Percentiles rank a stretch among this genome's conserved stretches.
Evolutionary conservation across 441 rosid genomes (phyloP).

Genomic region (Arabidopsis hybrid): DNA sequence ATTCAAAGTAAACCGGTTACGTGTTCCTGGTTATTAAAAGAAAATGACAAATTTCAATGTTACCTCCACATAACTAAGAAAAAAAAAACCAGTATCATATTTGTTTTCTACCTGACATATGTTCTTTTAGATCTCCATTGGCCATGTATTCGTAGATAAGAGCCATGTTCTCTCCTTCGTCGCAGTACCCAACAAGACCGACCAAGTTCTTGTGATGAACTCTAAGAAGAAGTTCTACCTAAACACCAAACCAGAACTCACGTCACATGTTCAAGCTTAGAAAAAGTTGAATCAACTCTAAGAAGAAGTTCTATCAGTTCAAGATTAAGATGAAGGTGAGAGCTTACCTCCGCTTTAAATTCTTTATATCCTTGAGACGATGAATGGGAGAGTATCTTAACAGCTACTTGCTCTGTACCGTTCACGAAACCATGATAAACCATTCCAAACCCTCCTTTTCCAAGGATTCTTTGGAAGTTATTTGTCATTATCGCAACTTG

Average conservation of each 20-base stretch:
- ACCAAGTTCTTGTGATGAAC: constrained; percentile 46
- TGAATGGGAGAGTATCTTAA: constrained; percentile 50
- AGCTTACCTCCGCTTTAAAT: constrained; percentile 53
- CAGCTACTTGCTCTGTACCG: constrained; percentile 47
- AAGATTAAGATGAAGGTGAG: neutral
- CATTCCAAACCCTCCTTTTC: constrained; percentile 55
- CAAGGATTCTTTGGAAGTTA: constrained; percentile 47
- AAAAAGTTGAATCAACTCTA: neutral
- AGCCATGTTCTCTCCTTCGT: constrained; percentile 46
- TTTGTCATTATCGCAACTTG: constrained; percentile 47
- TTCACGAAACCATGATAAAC: constrained; percentile 50
- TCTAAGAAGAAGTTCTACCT: constrained; percentile 17
- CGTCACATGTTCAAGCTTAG: neutral
- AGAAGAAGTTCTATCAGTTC: neutral
- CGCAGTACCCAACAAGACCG: constrained; percentile 52
- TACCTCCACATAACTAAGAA: no score
- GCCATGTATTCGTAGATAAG: constrained; percentile 59
- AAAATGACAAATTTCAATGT: no score
- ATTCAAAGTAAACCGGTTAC: constrained; percentile 27
- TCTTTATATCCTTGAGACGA: constrained; percentile 52
- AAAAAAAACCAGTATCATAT: no score
- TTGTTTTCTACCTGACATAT: constrained; percentile 37
- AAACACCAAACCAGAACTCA: constrained; percentile 9
- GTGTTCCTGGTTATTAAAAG: constrained; percentile 15
- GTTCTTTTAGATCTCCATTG: constrained; percentile 48